phyloP scores from a whole-genome alignment of 305 asterid species.

The Fraxinus nigra region DNA sequence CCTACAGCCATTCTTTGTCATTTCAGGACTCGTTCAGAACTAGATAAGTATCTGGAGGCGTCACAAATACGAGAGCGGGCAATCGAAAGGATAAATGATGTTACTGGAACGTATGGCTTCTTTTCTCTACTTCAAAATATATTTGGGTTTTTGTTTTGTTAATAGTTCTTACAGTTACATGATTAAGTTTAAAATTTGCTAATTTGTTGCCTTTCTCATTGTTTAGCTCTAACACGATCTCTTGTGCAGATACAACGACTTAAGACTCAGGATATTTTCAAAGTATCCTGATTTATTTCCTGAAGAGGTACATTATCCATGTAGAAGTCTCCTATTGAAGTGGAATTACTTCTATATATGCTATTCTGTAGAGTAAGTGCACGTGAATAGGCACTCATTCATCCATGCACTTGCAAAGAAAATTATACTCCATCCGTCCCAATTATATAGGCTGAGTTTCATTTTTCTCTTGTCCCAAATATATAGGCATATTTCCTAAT shows the following conservation, averaged over 20 bases:
- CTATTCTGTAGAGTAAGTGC: not conserved
- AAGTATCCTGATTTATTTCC: slow-evolving; percentile 84
- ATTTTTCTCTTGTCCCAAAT: too few relatives aligned
- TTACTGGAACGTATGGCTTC: slow-evolving; percentile 82
- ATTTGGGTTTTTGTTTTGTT: slow-evolving; percentile 7
- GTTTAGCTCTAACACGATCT: slow-evolving; percentile 18
- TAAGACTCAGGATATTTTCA: slow-evolving; percentile 73
- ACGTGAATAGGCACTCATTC: not conserved
- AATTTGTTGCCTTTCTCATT: slow-evolving; percentile 19
- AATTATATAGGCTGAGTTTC: too few relatives aligned
- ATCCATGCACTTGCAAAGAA: not conserved
- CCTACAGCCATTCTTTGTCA: slow-evolving; percentile 72
- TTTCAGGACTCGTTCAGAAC: slow-evolving; percentile 95
- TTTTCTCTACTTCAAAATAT: slow-evolving; percentile 15
- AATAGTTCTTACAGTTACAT: not conserved
- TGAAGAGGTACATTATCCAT: slow-evolving; percentile 56
- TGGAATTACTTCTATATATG: slow-evolving; percentile 4
- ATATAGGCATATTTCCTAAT: too few relatives aligned
- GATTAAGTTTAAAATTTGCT: not conserved
- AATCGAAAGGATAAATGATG: slow-evolving; percentile 80
- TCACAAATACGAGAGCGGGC: slow-evolving; percentile 88
- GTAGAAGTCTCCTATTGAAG: not conserved
- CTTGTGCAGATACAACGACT: slow-evolving; percentile 75
- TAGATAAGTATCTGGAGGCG: slow-evolving; percentile 91
- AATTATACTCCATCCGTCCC: not conserved